Conservation (phyloP, 2,329 filamentous ascomycete species). For the Aspergillus sp. region DNA sequence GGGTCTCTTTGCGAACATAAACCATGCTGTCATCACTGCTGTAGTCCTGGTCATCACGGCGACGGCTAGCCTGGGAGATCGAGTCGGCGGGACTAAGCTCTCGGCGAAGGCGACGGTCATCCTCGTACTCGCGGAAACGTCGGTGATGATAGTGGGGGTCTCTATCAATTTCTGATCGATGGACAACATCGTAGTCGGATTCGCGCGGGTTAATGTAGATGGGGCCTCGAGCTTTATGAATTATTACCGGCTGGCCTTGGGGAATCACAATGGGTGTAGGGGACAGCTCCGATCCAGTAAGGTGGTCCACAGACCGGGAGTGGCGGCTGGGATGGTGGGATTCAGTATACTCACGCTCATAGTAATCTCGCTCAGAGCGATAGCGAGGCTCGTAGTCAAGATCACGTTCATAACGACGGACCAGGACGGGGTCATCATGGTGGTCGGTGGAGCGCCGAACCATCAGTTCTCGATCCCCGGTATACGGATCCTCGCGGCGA, state of each 20-base stretch:
- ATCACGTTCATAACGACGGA: constrained; percentile 48
- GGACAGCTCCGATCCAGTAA: constrained; percentile 41
- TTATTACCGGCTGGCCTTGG: constrained; percentile 51
- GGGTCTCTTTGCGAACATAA: constrained; percentile 51
- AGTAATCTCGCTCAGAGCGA: constrained; percentile 41
- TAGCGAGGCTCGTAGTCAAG: constrained; percentile 38
- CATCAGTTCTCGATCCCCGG: constrained; percentile 38
- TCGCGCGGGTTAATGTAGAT: constrained; percentile 48
- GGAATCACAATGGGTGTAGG: constrained; percentile 48
- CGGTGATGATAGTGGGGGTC: constrained; percentile 61
- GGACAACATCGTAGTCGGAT: constrained; percentile 56
- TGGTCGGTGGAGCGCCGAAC: constrained; percentile 43
- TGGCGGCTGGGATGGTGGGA: constrained; percentile 47
- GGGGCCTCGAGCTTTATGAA: constrained; percentile 49
- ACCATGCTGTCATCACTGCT: constrained; percentile 59
- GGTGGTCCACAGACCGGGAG: constrained; percentile 50
- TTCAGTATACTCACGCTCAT: constrained; percentile 38
- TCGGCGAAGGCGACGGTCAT: constrained; percentile 41
- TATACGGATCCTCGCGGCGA: constrained; percentile 25
- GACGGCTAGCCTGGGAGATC: constrained; percentile 45
- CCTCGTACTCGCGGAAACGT: constrained; percentile 50
- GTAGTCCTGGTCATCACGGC: constrained; percentile 41
- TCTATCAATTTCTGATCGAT: constrained; percentile 51
- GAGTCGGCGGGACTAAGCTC: constrained; percentile 50
- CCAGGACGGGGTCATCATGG: constrained; percentile 29